Evolutionary conservation across 2,329 filamentous ascomycete species (phyloP), one percentile per base, ranked within the genome.

Genomic region (Stachybotrys chartarum): DNA sequence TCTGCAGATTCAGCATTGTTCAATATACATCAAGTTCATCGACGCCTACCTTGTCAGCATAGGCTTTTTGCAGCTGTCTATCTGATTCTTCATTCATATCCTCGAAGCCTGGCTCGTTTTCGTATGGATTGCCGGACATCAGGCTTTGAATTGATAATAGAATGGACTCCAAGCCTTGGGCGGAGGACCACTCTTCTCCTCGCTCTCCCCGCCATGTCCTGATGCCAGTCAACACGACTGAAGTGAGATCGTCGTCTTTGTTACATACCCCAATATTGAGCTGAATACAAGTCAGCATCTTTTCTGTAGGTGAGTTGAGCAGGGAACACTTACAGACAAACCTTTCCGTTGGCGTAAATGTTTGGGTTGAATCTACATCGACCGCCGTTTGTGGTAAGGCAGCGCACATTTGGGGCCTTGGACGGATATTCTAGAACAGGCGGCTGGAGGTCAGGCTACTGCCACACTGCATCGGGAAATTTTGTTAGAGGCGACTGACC

Each of bases 51-150:
- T 96, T 97, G 52, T 86, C 83, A 12, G 88, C 80, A 65, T 97
- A 97, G 10, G 83, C 78, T 58, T 82, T 80, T 70, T 92, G 89
- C 56, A 85, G 80, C 70, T 85, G 84, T 71, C 89, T 87, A 68
- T 96, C 91, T 5, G 78, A 73, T 1, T 79, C 73, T 8, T 82
- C 79, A 50, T 86, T 87, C 12, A 86, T 82, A 57, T 88, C 81
- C 68, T 97, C 93, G 63, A 90, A 97, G 6, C 94, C 94, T 1
- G 94, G 94, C 69, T 99, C 94, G 64, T 97, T 97, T 68, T 94
- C 90, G 71, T 96, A 97, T 0, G 93, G 94, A 63, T 97, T 96
- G 31, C 84, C 75, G 1, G 91, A 96, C 87, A 99, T 92, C 49
- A 99, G 78, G 69, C 92, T 97, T 72, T 99, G 94, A 56, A 99